Evolutionary conservation across 2,329 filamentous ascomycete genomes (phyloP), one percentile per base, ranked within the genome.

Genomic region (Penicillium sp.): DNA sequence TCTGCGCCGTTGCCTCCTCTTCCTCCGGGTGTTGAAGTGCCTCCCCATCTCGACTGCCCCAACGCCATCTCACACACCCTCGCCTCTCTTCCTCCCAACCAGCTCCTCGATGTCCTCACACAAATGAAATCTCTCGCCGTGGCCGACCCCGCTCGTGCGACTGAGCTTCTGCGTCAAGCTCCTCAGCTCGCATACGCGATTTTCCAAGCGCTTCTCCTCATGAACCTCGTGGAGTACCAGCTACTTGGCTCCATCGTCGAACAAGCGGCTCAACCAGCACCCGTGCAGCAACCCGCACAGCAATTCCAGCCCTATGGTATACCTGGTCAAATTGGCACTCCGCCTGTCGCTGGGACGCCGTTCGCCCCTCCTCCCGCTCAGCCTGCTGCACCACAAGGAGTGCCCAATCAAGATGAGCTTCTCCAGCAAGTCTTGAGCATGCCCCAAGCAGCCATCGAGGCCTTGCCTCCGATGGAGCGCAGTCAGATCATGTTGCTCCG

Each of bases 111-210:
- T 59, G 91, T 96, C 49, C 82, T 98, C 52, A 84, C 86, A 7
- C 91, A 97, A 69, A 95, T 97, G 88, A 97, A 97, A 73, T 82
- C 84, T 3, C 78, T 97, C 10, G 89, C 89, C n/a, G 82, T 83
- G 44, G 82, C 80, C 23, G 90, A 97, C 61, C 90, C 92, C 2
- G 79, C 81, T 18, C 87, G 89, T 65, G 91, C 91, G 3, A 90
- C 86, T 0, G 89, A 95, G 65, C 82, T 97, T 35, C 81, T 98
- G 37, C 80, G 86, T 54, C 87, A 92, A 73, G 90, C 91, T 1
- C 93, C 93, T 0, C 93, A 98, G 72, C 83, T 98, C 39, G 84
- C 89, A 4, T 97, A 95, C 64, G 93, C 93, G 50, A 87, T 97
- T 58, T 97, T 97, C 74, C 92, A 97, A 72, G 88, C 91, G 23